Evolutionary conservation across 768 basidiomycete genomes (phyloP).

Genomic region (Leccinum fibrillosum): DNA sequence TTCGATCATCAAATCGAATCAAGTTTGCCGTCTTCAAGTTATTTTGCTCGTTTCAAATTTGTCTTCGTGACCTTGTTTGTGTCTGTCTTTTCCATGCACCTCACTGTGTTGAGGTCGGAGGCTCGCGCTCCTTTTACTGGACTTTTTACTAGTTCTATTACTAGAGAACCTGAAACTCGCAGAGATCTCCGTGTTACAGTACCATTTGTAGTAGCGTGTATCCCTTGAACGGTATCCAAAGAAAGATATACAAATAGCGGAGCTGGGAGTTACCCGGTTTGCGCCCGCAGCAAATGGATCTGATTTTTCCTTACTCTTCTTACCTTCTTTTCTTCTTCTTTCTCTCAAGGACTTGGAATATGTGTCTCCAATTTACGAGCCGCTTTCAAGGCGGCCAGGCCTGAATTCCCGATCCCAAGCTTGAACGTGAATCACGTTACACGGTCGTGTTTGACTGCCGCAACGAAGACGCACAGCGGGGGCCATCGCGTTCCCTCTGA

Average conservation of each 20-base stretch:
- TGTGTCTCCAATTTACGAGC: neutral
- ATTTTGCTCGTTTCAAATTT: neutral
- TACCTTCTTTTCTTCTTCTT: neutral
- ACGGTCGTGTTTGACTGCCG: neutral
- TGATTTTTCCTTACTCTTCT: neutral
- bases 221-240: neutral
- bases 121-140: neutral
- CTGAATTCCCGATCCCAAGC: neutral
- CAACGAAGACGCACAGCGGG: neutral
- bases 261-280: neutral
- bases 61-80: neutral
- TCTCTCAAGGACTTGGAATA: neutral
- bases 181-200: neutral
- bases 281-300: neutral
- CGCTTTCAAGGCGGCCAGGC: neutral
- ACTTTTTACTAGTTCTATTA: neutral
- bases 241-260: neutral
- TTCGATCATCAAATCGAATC: neutral
- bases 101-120: too few relatives aligned
- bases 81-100: neutral
- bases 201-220: neutral
- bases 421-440: neutral
- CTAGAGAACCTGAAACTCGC: neutral
- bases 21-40: neutral
- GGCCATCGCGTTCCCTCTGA: neutral